These are phyloP conservation scores for Lachnellula occidentalis DNA, from an alignment of 2,329 filamentous ascomycete genomes.

Conservation along the genomic window DNA sequence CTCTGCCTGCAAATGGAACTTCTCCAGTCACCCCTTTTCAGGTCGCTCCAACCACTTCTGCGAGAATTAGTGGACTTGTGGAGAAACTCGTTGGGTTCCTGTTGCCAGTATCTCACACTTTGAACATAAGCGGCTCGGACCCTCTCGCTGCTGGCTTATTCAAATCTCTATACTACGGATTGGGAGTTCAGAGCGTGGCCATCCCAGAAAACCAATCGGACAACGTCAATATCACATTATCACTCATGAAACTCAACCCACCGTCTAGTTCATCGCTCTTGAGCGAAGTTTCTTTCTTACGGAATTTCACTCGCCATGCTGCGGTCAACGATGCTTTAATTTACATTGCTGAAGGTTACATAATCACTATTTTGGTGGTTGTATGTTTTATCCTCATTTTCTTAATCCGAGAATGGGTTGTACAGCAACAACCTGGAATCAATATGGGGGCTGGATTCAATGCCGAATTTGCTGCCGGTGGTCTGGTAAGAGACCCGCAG, in stretches of 20 bases:
- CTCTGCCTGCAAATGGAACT: slow-evolving; percentile 25
- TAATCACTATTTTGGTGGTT: slow-evolving; percentile 88
- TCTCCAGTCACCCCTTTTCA: slow-evolving; percentile 27
- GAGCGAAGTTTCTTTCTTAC: slow-evolving; percentile 51
- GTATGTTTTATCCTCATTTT: slow-evolving; percentile 96
- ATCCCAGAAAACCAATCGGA: slow-evolving; percentile 8
- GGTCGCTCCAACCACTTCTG: slow-evolving; percentile 33
- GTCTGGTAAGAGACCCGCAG: slow-evolving; percentile 23
- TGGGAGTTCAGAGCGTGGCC: slow-evolving; percentile 16
- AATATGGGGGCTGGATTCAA: slow-evolving; percentile 62
- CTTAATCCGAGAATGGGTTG: slow-evolving; percentile 92
- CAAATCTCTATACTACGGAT: slow-evolving; percentile 24
- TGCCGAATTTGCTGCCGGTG: slow-evolving; percentile 51
- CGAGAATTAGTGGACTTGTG: slow-evolving; percentile 33
- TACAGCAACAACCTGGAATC: slow-evolving; percentile 92
- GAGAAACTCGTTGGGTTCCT: slow-evolving; percentile 32
- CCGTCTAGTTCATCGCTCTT: slow-evolving; percentile 41
- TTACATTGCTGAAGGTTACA: slow-evolving; percentile 81
- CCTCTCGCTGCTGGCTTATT: slow-evolving; percentile 24
- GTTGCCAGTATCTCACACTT: slow-evolving; percentile 22
- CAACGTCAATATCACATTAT: slow-evolving; percentile 10
- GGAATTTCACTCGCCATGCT: slow-evolving; percentile 61
- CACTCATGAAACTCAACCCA: slow-evolving; percentile 3
- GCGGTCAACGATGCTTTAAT: slow-evolving; percentile 74
- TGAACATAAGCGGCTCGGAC: slow-evolving; percentile 25